phyloP scores from a whole-genome alignment of 2,329 filamentous ascomycete genomes.

The Aureobasidium vineae region DNA sequence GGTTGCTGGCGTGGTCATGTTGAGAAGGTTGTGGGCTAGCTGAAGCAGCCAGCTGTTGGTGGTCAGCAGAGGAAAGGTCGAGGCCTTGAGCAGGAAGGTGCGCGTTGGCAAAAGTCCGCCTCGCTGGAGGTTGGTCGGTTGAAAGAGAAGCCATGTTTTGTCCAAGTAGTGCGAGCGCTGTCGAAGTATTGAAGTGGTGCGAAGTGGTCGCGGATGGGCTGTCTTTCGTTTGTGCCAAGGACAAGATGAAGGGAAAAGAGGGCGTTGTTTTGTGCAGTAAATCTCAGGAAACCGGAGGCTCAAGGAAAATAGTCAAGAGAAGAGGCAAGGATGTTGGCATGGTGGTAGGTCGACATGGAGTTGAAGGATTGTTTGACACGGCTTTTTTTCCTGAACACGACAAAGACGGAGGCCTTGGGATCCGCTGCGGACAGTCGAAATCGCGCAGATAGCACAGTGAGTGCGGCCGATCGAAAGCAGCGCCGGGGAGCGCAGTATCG shows the following conservation, averaged over 20 bases:
- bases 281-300: slow-evolving; percentile 48
- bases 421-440: neutral
- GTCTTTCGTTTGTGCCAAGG: slow-evolving; percentile 3
- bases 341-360: slow-evolving; percentile 49
- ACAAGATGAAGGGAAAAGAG: slow-evolving; percentile 26
- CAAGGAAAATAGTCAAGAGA: slow-evolving; percentile 52
- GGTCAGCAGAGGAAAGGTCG: slow-evolving; percentile 29
- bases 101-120: slow-evolving; percentile 77
- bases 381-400: slow-evolving; percentile 23
- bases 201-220: neutral
- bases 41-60: slow-evolving; percentile 44
- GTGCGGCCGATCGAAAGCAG: neutral
- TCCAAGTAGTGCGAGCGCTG: slow-evolving; percentile 27
- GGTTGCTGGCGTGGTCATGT: slow-evolving; percentile 1
- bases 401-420: neutral
- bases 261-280: slow-evolving; percentile 19
- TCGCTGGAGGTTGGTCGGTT: slow-evolving; percentile 39
- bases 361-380: slow-evolving; percentile 13
- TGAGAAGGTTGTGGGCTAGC: slow-evolving; percentile 35
- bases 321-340: slow-evolving; percentile 51
- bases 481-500: slow-evolving; percentile 3
- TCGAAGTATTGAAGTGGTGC: slow-evolving; percentile 29
- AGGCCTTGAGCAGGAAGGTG: slow-evolving; percentile 30
- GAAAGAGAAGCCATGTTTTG: slow-evolving; percentile 38
- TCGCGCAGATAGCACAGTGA: neutral